phyloP scores from a whole-genome alignment of 306 rosid species.

The Begonia peltatifolia region DNA sequence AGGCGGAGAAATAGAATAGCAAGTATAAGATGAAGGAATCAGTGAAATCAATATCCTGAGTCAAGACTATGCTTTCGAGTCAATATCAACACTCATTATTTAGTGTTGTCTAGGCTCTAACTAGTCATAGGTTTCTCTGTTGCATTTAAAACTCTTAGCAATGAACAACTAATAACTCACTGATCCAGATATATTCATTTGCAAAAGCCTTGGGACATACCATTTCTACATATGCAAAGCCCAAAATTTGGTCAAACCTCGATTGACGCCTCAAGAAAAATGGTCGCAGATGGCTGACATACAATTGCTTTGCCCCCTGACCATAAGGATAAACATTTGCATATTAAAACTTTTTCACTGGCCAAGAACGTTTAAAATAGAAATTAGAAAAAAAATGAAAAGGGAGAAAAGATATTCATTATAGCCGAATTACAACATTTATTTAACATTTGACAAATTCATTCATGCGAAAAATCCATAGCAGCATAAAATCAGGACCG shows the following conservation, averaged over 20 bases:
- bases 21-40: background rate
- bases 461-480: too few species aligned
- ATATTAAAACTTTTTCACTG: too few species aligned
- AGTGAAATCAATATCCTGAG: background rate
- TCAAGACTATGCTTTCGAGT: too few species aligned
- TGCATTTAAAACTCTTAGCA: background rate
- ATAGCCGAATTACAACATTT: too few species aligned
- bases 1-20: background rate
- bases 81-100: too few species aligned
- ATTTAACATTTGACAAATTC: too few species aligned
- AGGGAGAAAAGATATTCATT: too few species aligned
- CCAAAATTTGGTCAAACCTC: conserved; percentile 46
- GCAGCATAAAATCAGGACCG: too few species aligned
- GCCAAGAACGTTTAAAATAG: too few species aligned
- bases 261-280: conserved; percentile 62
- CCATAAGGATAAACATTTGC: conserved; percentile 3
- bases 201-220: conserved; percentile 19
- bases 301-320: conserved; percentile 74
- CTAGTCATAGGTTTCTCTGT: background rate
- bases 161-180: background rate
- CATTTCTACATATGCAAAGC: conserved; percentile 45
- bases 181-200: background rate
- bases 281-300: conserved; percentile 56
- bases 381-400: too few species aligned
- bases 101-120: too few species aligned